Evolutionary conservation across 1,284 basidiomycete species (phyloP), one percentile per base, ranked within the genome.

Genomic region (Sporisorium exsertum): DNA sequence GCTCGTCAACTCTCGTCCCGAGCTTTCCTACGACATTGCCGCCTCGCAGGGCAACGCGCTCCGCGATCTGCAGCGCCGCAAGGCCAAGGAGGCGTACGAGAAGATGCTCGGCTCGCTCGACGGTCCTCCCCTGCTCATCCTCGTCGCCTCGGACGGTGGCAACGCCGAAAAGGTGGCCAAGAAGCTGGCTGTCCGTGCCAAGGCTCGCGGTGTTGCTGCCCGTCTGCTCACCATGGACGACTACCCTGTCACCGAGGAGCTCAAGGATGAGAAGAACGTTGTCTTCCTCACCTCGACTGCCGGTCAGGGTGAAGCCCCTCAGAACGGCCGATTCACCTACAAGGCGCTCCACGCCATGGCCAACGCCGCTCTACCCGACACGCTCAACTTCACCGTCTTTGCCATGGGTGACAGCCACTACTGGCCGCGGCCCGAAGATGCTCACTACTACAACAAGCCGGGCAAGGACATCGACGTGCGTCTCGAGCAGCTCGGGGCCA

Each of bases 361-460:
- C 18, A 51, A 43, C 20, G 59, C 62, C 29, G 32, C 65, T 7
- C 33, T 81, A 2, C 68, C 66, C 46, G 81, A 79, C 55, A 65
- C 78, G 43, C 55, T 77, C 64, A 78, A 79, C 65, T 84, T 71
- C 57, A 87, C 92, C 64, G 94, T 99, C 62, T 97, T 99, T 80
- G 95, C 89, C 58, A 93, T 99, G 91, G 96, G 96, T 77, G 96
- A 99, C 87, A 95, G 93, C 85, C 95, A 97, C 87, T 99, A 99
- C 88, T 99, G 96, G 96, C 97, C 97, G 20, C 91, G 97, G 54
- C 90, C 94, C 26, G 95, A 98, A 87, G 96, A 99, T 84, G 92
- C 92, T 32, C 92, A 94, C 82, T 99, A 95, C 87, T 99, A 97
- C 89, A 99, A 99, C 90, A 97, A 95, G 88, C 92, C 97, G 0